A percentile compares a stretch with the other conserved stretches of the same genome.
phyloP scores from a whole-genome alignment of 306 rosid species.

The Quercus suber region DNA sequence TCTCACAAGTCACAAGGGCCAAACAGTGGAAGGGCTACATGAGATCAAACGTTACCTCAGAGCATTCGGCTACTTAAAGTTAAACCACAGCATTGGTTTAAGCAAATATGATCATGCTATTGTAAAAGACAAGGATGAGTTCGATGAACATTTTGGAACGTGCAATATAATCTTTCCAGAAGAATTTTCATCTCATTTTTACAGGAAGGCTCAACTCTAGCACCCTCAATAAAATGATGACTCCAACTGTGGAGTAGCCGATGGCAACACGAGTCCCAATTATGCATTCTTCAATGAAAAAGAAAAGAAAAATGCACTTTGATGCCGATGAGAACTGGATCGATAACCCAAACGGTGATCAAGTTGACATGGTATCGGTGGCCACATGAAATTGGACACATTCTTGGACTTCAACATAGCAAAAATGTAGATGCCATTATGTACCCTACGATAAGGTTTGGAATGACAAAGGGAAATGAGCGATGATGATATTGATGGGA shows the following conservation, averaged over 20 bases:
- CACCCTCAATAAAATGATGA: background rate
- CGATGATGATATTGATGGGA: background rate
- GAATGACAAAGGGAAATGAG: background rate
- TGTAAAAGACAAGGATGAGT: too few relatives aligned
- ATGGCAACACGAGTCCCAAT: background rate
- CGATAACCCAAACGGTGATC: background rate
- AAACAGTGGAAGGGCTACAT: too few relatives aligned
- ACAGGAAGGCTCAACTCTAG: slow-evolving; percentile 1
- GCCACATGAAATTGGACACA: slow-evolving; percentile 29
- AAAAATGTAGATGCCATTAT: background rate
- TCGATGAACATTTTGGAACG: too few relatives aligned
- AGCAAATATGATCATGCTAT: too few relatives aligned
- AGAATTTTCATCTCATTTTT: too few relatives aligned
- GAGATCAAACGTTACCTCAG: too few relatives aligned
- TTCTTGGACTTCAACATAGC: slow-evolving; percentile 28
- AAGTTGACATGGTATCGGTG: background rate
- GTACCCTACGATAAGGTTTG: background rate
- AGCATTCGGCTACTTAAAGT: too few relatives aligned
- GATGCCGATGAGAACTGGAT: slow-evolving; percentile 16
- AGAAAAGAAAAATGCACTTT: background rate
- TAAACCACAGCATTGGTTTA: too few relatives aligned
- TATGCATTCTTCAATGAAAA: too few relatives aligned
- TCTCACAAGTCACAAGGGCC: too few relatives aligned
- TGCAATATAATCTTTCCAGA: too few relatives aligned
- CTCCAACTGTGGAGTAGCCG: slow-evolving; percentile 8